phyloP scores from a whole-genome alignment of 2,329 filamentous ascomycete species.

The Aspergillus floridensis region DNA sequence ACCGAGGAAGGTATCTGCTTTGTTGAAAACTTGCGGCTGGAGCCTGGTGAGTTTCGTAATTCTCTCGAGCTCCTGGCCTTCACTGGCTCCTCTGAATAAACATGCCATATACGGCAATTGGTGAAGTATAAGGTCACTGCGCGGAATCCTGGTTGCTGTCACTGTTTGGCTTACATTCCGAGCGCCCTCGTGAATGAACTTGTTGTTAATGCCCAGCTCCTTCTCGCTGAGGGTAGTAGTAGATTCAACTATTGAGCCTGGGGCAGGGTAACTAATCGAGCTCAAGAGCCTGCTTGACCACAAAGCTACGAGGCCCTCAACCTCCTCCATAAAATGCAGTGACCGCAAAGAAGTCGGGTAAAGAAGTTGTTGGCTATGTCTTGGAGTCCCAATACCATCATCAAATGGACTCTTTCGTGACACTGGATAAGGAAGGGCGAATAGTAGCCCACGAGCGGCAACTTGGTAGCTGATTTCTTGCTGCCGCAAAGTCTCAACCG shows the following conservation, averaged over 20 bases:
- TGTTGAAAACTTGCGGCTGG: neutral
- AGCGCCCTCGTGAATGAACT: neutral
- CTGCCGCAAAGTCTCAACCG: slow-evolving; percentile 71
- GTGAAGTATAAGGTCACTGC: slow-evolving; percentile 61
- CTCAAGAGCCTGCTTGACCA: slow-evolving; percentile 39
- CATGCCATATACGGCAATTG: slow-evolving; percentile 77
- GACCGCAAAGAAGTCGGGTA: slow-evolving; percentile 82
- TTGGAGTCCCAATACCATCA: slow-evolving; percentile 28
- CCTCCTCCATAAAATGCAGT: slow-evolving; percentile 80
- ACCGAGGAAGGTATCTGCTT: slow-evolving; percentile 12
- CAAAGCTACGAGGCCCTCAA: slow-evolving; percentile 62
- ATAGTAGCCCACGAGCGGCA: slow-evolving; percentile 80
- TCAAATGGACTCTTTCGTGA: slow-evolving; percentile 55
- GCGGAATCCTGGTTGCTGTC: slow-evolving; percentile 34
- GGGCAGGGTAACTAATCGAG: slow-evolving; percentile 37
- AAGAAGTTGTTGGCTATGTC: slow-evolving; percentile 82
- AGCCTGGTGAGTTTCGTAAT: slow-evolving; percentile 48
- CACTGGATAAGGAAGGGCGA: slow-evolving; percentile 81
- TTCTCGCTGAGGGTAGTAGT: neutral
- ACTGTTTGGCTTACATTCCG: slow-evolving; percentile 4
- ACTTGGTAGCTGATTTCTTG: slow-evolving; percentile 94
- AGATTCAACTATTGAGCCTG: neutral
- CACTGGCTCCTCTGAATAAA: slow-evolving; percentile 52
- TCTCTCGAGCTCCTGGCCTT: slow-evolving; percentile 59
- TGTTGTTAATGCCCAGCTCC: neutral